Percentiles rank a stretch among this genome's conserved stretches.
phyloP scores from a whole-genome alignment of 495 filamentous ascomycete species.

The Bathelium albidoporum region DNA sequence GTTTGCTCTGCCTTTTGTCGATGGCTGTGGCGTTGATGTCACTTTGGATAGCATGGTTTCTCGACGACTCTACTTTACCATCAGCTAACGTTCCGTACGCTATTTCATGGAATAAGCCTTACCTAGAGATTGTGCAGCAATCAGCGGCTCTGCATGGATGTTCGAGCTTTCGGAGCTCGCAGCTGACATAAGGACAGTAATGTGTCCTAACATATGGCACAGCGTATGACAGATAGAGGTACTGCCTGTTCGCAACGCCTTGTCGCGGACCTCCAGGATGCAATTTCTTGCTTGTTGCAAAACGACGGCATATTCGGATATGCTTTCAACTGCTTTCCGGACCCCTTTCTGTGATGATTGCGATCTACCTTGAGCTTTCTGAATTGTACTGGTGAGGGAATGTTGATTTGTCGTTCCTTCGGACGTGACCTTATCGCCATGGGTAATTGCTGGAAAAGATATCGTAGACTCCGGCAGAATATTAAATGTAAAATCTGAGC shows the following conservation, averaged over 20 bases:
- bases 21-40: constrained; percentile 44
- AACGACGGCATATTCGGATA: constrained; percentile 45
- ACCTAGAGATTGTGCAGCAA: constrained; percentile 47
- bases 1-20: constrained; percentile 28
- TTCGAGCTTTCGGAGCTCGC: constrained; percentile 37
- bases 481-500: constrained; percentile 73
- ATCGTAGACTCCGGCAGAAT: constrained; percentile 86
- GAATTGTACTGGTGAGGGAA: background rate
- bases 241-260: constrained; percentile 41
- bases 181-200: constrained; percentile 57
- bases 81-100: background rate
- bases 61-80: constrained; percentile 42
- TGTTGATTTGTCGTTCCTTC: background rate
- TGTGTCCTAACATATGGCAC: constrained; percentile 48
- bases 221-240: constrained; percentile 40
- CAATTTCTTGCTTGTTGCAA: constrained; percentile 51
- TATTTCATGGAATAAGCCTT: constrained; percentile 4
- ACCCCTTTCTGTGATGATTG: constrained; percentile 7
- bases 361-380: background rate
- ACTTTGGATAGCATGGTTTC: constrained; percentile 48
- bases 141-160: constrained; percentile 42
- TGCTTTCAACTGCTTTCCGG: constrained; percentile 23
- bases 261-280: constrained; percentile 45
- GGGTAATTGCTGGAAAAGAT: constrained; percentile 57
- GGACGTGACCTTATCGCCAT: constrained; percentile 10